phyloP scores from a whole-genome alignment of 2,329 filamentous ascomycete genomes.

The Cladophialophora psammophila region DNA sequence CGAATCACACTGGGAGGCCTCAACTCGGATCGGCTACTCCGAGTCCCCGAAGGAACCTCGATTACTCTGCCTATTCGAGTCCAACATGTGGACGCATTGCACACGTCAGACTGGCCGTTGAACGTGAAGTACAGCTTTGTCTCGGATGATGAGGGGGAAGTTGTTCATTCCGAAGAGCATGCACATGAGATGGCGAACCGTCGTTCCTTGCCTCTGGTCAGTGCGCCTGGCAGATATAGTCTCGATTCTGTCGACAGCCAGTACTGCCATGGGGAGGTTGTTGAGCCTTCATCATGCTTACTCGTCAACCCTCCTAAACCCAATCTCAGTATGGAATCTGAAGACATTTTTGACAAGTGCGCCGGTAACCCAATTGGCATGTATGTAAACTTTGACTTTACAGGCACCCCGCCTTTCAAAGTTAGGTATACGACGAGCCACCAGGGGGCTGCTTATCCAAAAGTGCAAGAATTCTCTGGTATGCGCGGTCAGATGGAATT shows the following conservation, averaged over 20 bases:
- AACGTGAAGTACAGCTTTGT: slow-evolving; percentile 83
- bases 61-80: slow-evolving; percentile 70
- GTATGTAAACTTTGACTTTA: slow-evolving; percentile 84
- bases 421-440: slow-evolving; percentile 77
- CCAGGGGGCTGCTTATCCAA: slow-evolving; percentile 59
- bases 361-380: slow-evolving; percentile 92
- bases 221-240: slow-evolving; percentile 83
- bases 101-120: slow-evolving; percentile 70
- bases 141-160: slow-evolving; percentile 73
- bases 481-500: slow-evolving; percentile 85
- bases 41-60: slow-evolving; percentile 41
- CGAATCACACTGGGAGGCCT: slow-evolving; percentile 75
- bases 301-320: slow-evolving; percentile 91
- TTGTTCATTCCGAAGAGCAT: slow-evolving; percentile 64
- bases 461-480: slow-evolving; percentile 68
- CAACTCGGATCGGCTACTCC: slow-evolving; percentile 64
- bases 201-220: slow-evolving; percentile 70
- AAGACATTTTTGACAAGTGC: slow-evolving; percentile 92
- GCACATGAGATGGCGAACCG: slow-evolving; percentile 53
- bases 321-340: slow-evolving; percentile 72
- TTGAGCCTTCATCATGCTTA: slow-evolving; percentile 93
- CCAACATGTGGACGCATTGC: slow-evolving; percentile 66
- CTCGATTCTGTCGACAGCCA: slow-evolving; percentile 80
- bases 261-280: slow-evolving; percentile 83
- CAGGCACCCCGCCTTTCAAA: slow-evolving; percentile 90